Evolutionary conservation across 1,284 basidiomycete species (phyloP).

Genomic region (Trametes hirsuta): DNA sequence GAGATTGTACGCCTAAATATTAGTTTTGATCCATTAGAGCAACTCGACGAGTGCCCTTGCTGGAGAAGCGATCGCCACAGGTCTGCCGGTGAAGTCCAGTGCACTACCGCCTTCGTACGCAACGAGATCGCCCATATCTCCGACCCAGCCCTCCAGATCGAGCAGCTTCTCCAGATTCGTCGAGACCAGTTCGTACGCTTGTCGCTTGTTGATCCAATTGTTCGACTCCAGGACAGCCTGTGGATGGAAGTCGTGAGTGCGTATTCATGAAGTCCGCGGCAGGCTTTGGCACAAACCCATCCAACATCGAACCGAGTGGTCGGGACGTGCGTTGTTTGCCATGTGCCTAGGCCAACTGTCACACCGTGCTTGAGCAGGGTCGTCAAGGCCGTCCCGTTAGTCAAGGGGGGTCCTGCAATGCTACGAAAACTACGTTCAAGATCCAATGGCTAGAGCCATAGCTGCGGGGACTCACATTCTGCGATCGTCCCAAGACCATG

Average conservation of each 20-base stretch:
- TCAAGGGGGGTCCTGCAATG: constrained; percentile 57
- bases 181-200: constrained; percentile 50
- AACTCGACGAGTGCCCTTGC: constrained; percentile 39
- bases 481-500: constrained; percentile 52
- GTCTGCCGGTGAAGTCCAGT: constrained; percentile 46
- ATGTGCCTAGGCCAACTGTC: constrained; percentile 54
- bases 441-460: background rate
- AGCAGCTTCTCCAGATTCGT: constrained; percentile 56
- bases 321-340: constrained; percentile 50
- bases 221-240: constrained; percentile 43
- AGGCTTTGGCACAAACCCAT: constrained; percentile 41
- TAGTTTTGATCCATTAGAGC: constrained; percentile 23
- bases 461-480: constrained; percentile 38
- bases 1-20: background rate
- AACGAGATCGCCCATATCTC: constrained; percentile 48
- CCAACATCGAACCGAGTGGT: constrained; percentile 59
- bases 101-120: constrained; percentile 50
- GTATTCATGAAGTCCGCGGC: background rate
- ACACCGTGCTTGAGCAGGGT: constrained; percentile 53
- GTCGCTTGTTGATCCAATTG: constrained; percentile 43
- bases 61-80: constrained; percentile 42
- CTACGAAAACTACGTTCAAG: constrained; percentile 29
- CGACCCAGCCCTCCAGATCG: constrained; percentile 39
- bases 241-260: background rate
- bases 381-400: constrained; percentile 49